Evolutionary conservation across 2,329 filamentous ascomycete genomes (phyloP), one percentile per base, ranked within the genome.

Genomic region (Cladosporium sp.): DNA sequence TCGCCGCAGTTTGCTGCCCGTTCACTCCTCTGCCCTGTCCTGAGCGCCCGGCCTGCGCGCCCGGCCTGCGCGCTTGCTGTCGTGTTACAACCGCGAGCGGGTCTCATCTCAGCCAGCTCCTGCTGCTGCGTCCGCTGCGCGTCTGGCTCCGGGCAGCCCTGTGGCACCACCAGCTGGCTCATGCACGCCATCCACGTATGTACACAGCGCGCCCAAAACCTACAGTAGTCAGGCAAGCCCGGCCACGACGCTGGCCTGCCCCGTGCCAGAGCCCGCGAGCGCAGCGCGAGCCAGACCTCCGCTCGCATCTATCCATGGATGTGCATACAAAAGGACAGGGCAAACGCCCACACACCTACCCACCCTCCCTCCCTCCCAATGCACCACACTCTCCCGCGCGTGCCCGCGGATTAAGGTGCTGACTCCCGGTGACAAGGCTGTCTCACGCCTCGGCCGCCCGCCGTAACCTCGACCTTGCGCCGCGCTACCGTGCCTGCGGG

Each of bases 391-490:
- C 46, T 33, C 46, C 34, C 14, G 46, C 46, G 37, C 37, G 37
- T 40, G 35, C 44, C 19, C 28, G 35, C 9, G 16, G n/a, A 33
- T 33, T 41, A 41, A 28, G 33, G 46, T 49, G 46, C 46, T 49
- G 46, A 49, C 46, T 37, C 32, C 35, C 37, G 22, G 46, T 33
- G 46, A 49, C 35, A 49, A 40, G 46, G 22, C 37, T 49, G 46
- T 49, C 46, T 49, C 46, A 49, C 37, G 46, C 41, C 35, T 37
- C 22, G 22, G 35, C 46, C 46, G 44, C 33, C 44, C 22, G 34
- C 34, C 33, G 44, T 31, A 33, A 46, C 34, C 35, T 49, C 46
- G 22, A 33, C 46, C 46, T 49, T 49, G 35, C 37, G 46, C 46
- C 13, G 44, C 46, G 35, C 33, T 49, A 49, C 46, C 46, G 41